Conservation (phyloP, 2,329 filamentous ascomycete species). For the Ophiostoma pallidulum region DNA sequence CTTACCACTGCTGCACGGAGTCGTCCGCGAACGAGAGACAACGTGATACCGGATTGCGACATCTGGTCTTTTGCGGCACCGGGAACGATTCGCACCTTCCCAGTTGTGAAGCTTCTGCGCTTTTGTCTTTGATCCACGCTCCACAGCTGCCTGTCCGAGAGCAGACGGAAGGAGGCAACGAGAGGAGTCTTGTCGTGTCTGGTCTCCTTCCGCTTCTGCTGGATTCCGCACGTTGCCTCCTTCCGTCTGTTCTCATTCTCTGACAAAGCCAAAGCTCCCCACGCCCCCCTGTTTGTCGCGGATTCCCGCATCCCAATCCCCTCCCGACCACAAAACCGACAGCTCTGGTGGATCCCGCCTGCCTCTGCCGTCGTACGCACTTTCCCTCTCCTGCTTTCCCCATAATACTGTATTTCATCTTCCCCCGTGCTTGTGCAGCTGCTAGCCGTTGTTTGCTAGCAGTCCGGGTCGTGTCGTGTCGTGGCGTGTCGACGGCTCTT, state of each 20-base stretch:
- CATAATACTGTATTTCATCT: not conserved
- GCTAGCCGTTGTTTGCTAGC: too few species aligned
- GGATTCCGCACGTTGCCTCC: not conserved
- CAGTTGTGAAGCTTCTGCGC: too few species aligned
- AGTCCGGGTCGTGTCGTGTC: too few species aligned
- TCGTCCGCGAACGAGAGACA: too few species aligned
- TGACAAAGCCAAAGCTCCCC: conserved; percentile 2
- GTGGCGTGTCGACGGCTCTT: too few species aligned
- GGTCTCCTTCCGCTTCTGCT: conserved; percentile 1
- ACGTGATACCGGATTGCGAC: too few species aligned
- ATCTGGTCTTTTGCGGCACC: too few species aligned
- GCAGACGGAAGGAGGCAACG: not conserved
- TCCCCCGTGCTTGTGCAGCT: too few species aligned
- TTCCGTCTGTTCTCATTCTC: conserved; percentile 2
- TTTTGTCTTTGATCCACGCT: too few species aligned
- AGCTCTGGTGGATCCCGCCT: conserved; percentile 8
- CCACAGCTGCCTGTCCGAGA: too few species aligned
- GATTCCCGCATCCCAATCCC: conserved; percentile 4
- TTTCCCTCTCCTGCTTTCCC: not conserved
- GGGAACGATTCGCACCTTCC: too few species aligned
- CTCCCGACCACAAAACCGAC: not conserved
- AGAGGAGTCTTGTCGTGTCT: not conserved
- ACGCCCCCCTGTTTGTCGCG: conserved; percentile 10
- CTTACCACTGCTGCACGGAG: too few species aligned
- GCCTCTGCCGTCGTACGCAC: conserved; percentile 1